A percentile compares a stretch with the other conserved stretches of the same genome.
phyloP scores from a whole-genome alignment of 78 protist genomes.

The Dictyostelium intermedium region DNA sequence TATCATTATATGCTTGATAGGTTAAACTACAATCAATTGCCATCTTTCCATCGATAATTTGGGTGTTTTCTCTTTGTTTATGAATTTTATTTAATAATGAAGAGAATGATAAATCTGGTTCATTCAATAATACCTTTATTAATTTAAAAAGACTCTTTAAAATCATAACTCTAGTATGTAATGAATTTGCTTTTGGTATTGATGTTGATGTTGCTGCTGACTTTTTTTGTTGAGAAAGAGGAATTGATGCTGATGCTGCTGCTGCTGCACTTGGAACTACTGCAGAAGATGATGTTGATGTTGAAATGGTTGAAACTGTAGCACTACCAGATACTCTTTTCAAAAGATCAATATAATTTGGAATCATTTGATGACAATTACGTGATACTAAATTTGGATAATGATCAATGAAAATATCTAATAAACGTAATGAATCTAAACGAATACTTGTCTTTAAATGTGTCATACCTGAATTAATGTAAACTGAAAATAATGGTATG shows the following conservation, averaged over 20 bases:
- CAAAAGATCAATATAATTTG: conserved; percentile 49
- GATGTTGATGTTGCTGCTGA: background rate
- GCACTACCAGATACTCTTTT: conserved; percentile 23
- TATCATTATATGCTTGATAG: background rate
- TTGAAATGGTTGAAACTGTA: background rate
- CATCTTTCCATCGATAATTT: background rate
- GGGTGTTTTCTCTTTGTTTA: background rate
- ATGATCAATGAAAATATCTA: conserved; percentile 63
- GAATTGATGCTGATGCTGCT: background rate
- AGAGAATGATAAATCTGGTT: conserved; percentile 10
- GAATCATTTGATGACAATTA: conserved; percentile 53
- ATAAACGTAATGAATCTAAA: conserved; percentile 68
- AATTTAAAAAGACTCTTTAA: conserved; percentile 10
- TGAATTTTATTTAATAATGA: background rate
- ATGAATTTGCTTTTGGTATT: background rate
- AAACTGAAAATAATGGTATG: conserved; percentile 68
- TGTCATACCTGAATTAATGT: conserved; percentile 77
- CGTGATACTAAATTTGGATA: conserved; percentile 46
- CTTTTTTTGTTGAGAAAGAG: background rate
- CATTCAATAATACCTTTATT: background rate
- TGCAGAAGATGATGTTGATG: conserved; percentile 3
- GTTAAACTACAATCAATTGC: background rate
- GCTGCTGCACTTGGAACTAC: no score
- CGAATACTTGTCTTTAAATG: conserved; percentile 69
- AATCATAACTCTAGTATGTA: conserved; percentile 25